Percentiles rank a stretch among this genome's conserved stretches.
Conservation (phyloP, 441 rosid species). For the Hura crepitans region DNA sequence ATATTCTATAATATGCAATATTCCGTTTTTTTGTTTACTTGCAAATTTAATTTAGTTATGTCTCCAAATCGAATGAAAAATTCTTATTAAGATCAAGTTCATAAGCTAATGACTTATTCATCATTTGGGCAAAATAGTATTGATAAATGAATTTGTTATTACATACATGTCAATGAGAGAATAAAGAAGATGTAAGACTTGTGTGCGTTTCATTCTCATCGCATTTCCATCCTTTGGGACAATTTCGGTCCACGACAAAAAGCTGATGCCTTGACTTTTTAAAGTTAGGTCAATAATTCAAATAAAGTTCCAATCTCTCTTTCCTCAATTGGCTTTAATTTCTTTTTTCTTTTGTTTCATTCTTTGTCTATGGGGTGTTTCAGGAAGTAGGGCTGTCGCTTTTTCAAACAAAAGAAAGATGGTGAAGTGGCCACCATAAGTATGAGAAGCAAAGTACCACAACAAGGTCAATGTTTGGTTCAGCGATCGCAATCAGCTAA, state of each 20-base stretch:
- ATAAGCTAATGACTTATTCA: too few species aligned
- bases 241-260: constrained; percentile 3
- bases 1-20: too few species aligned
- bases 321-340: not conserved
- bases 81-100: too few species aligned
- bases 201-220: not conserved
- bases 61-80: too few species aligned
- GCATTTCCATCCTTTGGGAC: not conserved
- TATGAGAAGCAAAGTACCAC: not conserved
- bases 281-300: constrained; percentile 21
- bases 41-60: too few species aligned
- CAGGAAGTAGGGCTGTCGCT: not conserved
- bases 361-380: not conserved
- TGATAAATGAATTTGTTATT: too few species aligned
- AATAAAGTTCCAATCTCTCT: not conserved
- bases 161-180: too few species aligned
- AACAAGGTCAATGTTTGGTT: too few species aligned
- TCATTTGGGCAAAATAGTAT: too few species aligned
- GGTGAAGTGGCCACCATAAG: not conserved
- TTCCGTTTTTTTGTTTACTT: too few species aligned
- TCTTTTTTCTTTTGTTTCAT: not conserved
- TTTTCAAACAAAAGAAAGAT: not conserved
- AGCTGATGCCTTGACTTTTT: constrained; percentile 17
- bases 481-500: too few species aligned
- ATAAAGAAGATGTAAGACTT: not conserved